A percentile compares a stretch with the other conserved stretches of the same genome.
phyloP scores from a whole-genome alignment of 2,329 filamentous ascomycete genomes.

The Penicillium sp. region DNA sequence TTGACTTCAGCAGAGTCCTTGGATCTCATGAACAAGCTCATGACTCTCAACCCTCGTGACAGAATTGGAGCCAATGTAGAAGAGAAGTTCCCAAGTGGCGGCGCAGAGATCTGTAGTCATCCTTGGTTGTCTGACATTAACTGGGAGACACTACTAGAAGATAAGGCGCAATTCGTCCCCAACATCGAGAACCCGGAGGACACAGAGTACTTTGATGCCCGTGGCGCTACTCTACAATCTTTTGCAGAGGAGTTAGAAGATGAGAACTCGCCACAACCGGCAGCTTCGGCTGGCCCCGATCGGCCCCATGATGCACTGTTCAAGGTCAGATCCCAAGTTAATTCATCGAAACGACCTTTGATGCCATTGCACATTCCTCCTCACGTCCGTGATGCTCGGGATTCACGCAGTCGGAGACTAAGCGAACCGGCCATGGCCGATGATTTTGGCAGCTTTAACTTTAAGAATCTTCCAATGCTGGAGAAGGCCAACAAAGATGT shows the following conservation, averaged over 20 bases:
- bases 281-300: slow-evolving; percentile 68
- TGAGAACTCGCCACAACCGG: slow-evolving; percentile 69
- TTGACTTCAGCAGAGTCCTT: slow-evolving; percentile 83
- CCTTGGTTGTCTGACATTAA: slow-evolving; percentile 83
- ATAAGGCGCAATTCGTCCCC: slow-evolving; percentile 93
- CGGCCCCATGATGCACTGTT: slow-evolving; percentile 93
- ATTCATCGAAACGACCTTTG: slow-evolving; percentile 80
- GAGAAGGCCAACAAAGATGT: slow-evolving; percentile 99
- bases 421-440: slow-evolving; percentile 87
- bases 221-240: slow-evolving; percentile 85
- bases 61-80: slow-evolving; percentile 82
- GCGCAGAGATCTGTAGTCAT: slow-evolving; percentile 85
- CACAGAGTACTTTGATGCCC: slow-evolving; percentile 93
- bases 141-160: slow-evolving; percentile 88
- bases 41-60: slow-evolving; percentile 77
- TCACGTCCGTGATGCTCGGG: slow-evolving; percentile 88
- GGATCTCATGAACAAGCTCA: slow-evolving; percentile 87
- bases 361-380: slow-evolving; percentile 97
- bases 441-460: slow-evolving; percentile 94
- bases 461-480: slow-evolving; percentile 93
- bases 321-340: slow-evolving; percentile 81
- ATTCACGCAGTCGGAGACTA: slow-evolving; percentile 78
- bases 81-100: slow-evolving; percentile 78
- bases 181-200: slow-evolving; percentile 91
- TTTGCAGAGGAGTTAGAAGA: slow-evolving; percentile 96